Percentiles rank a stretch among this genome's conserved stretches.
Conservation (phyloP, 345 rosid species). For the Syzygium grande region DNA sequence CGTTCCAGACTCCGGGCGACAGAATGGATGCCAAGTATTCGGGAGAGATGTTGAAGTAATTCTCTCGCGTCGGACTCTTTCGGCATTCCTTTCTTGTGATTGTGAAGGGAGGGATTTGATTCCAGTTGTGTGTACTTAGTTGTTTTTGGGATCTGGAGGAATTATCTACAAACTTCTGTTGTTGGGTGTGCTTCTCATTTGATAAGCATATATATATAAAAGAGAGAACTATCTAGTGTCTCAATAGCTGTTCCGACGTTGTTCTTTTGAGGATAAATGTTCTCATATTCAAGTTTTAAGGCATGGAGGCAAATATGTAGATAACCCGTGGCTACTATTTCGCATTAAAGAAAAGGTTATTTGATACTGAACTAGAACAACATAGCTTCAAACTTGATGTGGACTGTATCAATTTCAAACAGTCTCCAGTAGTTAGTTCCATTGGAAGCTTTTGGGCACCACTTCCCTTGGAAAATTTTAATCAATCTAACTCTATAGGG, state of each 20-base stretch:
- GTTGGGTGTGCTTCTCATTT: not conserved
- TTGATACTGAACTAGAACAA: not conserved
- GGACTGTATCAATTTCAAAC: not conserved
- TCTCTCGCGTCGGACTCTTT: not conserved
- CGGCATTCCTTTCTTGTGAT: not conserved
- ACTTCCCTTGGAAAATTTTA: not conserved
- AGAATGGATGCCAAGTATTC: slow-evolving; percentile 7
- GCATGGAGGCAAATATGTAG: not conserved
- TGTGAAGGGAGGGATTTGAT: not conserved
- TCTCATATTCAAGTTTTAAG: not conserved
- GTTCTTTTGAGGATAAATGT: not conserved
- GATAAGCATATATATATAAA: not conserved
- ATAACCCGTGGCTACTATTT: not conserved
- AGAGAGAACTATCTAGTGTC: not conserved
- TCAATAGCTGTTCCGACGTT: not conserved
- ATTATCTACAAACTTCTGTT: not conserved
- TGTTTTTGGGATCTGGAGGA: not conserved
- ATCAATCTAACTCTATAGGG: not conserved
- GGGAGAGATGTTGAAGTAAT: slow-evolving; percentile 2
- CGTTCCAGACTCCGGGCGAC: not conserved
- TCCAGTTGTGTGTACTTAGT: not conserved
- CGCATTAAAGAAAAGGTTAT: not conserved
- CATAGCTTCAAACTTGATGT: not conserved
- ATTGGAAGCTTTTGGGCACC: not conserved
- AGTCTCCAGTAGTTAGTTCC: not conserved